phyloP scores from a whole-genome alignment of 306 rosid genomes.

The Pyrus betulifolia region DNA sequence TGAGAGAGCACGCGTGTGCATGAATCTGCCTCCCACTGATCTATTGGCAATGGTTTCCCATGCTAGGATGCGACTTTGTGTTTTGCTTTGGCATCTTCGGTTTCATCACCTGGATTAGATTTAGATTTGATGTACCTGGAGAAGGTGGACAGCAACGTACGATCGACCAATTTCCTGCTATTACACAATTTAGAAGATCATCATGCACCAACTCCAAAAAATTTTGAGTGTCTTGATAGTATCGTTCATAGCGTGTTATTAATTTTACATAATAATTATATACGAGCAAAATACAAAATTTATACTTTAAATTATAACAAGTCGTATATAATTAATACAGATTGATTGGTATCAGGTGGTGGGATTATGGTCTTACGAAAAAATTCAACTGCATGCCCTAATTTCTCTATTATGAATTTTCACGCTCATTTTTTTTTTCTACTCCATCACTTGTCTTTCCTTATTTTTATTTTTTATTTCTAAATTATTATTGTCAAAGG shows the following conservation, averaged over 20 bases:
- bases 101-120: not conserved
- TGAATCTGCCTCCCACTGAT: conserved; percentile 8
- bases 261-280: too few species aligned
- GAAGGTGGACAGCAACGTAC: not conserved
- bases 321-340: too few species aligned
- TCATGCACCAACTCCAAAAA: not conserved
- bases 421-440: not conserved
- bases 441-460: too few species aligned
- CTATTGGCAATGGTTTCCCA: not conserved
- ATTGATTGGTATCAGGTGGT: too few species aligned
- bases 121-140: not conserved
- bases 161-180: not conserved
- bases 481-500: too few species aligned
- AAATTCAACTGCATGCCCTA: too few species aligned
- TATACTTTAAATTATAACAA: too few species aligned
- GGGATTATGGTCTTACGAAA: too few species aligned
- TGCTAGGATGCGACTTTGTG: not conserved
- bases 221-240: not conserved
- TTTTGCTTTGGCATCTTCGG: not conserved
- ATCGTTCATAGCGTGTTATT: too few species aligned
- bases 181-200: not conserved
- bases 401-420: too few species aligned
- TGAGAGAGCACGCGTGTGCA: conserved; percentile 10
- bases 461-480: too few species aligned
- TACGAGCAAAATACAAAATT: too few species aligned